These are phyloP conservation scores for Eutrema japonicum DNA, from an alignment of 345 rosid species.

Conservation along the genomic window DNA sequence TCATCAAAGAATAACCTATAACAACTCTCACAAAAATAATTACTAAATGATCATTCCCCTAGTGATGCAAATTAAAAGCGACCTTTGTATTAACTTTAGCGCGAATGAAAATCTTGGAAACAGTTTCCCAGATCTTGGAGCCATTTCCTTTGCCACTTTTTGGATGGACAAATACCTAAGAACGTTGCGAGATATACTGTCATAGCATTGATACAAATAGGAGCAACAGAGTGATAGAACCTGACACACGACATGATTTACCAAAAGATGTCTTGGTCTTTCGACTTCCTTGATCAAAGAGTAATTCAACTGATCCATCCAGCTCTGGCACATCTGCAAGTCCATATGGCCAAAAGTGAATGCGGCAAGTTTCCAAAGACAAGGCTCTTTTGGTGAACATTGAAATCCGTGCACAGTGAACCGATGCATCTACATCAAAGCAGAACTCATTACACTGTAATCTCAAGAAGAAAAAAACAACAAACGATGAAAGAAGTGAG, in stretches of 20 bases:
- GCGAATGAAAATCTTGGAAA: conserved; percentile 70
- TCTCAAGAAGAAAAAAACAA: conserved; percentile 8
- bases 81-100: conserved; percentile 83
- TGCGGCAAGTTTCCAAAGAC: conserved; percentile 54
- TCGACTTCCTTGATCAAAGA: conserved; percentile 55
- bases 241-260: conserved; percentile 23
- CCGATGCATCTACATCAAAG: conserved; percentile 62
- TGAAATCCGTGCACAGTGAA: conserved; percentile 63
- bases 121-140: conserved; percentile 69
- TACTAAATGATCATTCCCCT: background rate
- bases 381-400: conserved; percentile 65
- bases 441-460: conserved; percentile 1
- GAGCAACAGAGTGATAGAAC: conserved; percentile 17
- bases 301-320: conserved; percentile 65
- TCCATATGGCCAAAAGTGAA: conserved; percentile 77
- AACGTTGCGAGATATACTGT: conserved; percentile 35
- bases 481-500: background rate
- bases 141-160: conserved; percentile 87
- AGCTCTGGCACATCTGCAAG: conserved; percentile 63
- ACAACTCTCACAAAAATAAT: background rate
- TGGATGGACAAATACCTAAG: conserved; percentile 85
- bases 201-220: conserved; percentile 14
- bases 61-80: background rate
- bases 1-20: conserved; percentile 19
- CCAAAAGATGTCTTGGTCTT: conserved; percentile 89